Percentiles rank a stretch among this genome's conserved stretches.
Conservation (phyloP, 352 stramenopile species). For the Blastocystis sp. region DNA sequence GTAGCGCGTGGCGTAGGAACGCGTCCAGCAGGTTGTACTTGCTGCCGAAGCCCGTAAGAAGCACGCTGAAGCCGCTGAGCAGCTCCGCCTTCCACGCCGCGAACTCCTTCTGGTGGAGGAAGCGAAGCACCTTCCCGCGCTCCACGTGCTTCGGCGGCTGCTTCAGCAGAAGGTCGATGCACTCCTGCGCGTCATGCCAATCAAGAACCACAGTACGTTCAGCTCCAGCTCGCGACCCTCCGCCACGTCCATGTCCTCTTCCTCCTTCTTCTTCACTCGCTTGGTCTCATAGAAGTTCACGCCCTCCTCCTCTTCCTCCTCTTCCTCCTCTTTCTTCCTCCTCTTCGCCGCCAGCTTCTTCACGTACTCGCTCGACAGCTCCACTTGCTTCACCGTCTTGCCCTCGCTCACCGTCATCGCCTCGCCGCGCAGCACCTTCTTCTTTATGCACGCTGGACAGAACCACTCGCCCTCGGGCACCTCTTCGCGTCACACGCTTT, state of each 20-base stretch:
- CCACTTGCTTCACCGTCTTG: conserved; percentile 11
- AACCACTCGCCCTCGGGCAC: conserved; percentile 70
- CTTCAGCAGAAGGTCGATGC: conserved; percentile 1
- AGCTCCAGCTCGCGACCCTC: conserved; percentile 1
- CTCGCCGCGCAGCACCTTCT: conserved; percentile 43
- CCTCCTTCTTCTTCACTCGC: conserved; percentile 11
- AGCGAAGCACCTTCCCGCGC: conserved; percentile 42
- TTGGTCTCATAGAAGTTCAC: conserved; percentile 55
- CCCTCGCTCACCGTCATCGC: neutral
- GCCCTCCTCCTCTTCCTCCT: conserved; percentile 14
- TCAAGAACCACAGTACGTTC: neutral
- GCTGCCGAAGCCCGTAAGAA: conserved; percentile 25
- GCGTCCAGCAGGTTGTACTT: conserved; percentile 27
- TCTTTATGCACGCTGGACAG: conserved; percentile 59
- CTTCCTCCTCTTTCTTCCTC: neutral
- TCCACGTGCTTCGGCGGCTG: conserved; percentile 51
- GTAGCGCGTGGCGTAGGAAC: conserved; percentile 9
- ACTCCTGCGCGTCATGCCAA: neutral
- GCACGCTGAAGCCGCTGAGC: conserved; percentile 26
- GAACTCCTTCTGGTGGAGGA: neutral
- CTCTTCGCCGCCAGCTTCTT: neutral
- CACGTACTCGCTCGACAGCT: conserved; percentile 8
- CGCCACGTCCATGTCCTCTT: conserved; percentile 5
- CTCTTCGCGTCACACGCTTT: neutral
- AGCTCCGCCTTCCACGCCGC: conserved; percentile 31